Base-by-base conservation (phyloP, 2,329 filamentous ascomycete genomes). In the Fusarium fracticaudum region DNA sequence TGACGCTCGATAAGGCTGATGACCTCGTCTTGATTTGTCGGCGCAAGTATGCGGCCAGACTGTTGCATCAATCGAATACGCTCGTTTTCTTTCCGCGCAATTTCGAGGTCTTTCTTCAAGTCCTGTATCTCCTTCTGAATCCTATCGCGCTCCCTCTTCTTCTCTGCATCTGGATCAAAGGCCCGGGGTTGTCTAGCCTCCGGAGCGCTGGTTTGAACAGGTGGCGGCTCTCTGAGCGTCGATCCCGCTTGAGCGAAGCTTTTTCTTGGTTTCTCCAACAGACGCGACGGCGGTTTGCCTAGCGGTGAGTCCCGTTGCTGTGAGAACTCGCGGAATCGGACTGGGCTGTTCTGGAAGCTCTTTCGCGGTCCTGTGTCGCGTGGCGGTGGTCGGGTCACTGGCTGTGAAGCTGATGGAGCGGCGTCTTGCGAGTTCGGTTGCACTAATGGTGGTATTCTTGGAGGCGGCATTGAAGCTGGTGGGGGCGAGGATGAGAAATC, bases 301-400 rank as follows among this genome's bases (percentile, higher is more conserved):
- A 88, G 77, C 2, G 88, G 88, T 4, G 89, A 90, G 66, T 83
- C 87, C 51, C 84, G 78, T 3, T 78, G 79, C 61, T 80, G 70
- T 22, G 67, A 84, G 48, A 77, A 71, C 35, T 76, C 73, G 24
- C 82, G 84, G 74, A 86, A 84, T 75, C 84, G 85, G 6, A 87
- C 88, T 1, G 90, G 89, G 20, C 88, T 90, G 58, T 87, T 86
- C 67, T 91, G 90, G 35, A 92, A 91, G 2, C 90, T 90, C 26
- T 83, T 79, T 2, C 89, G 88, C 13, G 88, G 88, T 7, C 88
- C 83, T 1, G 87, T 85, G 66, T 91, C 89, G 5, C 83, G 81
- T 18, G 89, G 61, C 1, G 67, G 73, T 4, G 74, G 18, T 38
- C 69, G 65, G 3, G 75, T 60, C 10, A 66, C 65, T 8, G 76